These are phyloP conservation scores for Chlorella variabilis DNA, from an alignment of 163 green algal species.

Conservation along the genomic window DNA sequence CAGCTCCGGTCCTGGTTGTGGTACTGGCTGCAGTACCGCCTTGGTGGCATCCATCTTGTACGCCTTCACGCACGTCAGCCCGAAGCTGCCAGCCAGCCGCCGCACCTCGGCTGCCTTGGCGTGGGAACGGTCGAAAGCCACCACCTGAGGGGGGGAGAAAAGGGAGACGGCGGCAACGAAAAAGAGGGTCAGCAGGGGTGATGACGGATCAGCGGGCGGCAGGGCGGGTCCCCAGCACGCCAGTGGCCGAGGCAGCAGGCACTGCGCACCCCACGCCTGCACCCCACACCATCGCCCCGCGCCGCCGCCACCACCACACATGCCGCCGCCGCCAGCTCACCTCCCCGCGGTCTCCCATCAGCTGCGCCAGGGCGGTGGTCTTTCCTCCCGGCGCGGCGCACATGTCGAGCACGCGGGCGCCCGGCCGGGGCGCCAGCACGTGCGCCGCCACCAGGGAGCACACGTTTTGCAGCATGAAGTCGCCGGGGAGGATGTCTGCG, in stretches of 20 bases:
- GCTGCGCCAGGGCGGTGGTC: slow-evolving; percentile 84
- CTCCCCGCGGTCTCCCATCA: slow-evolving; percentile 71
- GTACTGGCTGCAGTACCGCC: slow-evolving; percentile 8
- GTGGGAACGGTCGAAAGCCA: slow-evolving; percentile 89
- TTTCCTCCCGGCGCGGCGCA: slow-evolving; percentile 76
- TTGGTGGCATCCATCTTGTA: slow-evolving; percentile 84
- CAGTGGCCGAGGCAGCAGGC: too few species aligned
- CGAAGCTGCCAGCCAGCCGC: slow-evolving; percentile 77
- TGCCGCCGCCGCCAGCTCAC: too few species aligned
- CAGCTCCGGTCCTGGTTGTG: neutral
- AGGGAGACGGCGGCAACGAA: neutral
- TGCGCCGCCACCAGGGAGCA: slow-evolving; percentile 78
- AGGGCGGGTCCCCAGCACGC: too few species aligned
- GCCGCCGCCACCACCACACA: too few species aligned
- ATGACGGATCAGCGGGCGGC: too few species aligned
- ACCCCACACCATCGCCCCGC: too few species aligned
- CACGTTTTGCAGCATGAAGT: slow-evolving; percentile 90
- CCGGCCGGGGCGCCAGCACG: slow-evolving; percentile 73
- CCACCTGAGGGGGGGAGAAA: slow-evolving; percentile 36
- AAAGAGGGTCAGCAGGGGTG: neutral
- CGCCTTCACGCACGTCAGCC: slow-evolving; percentile 70
- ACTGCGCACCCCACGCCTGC: too few species aligned
- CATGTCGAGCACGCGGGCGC: slow-evolving; percentile 86
- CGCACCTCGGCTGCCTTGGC: slow-evolving; percentile 70
- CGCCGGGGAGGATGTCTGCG: slow-evolving; percentile 55